Evolutionary conservation across 2,329 filamentous ascomycete genomes (phyloP), one percentile per base, ranked within the genome.

Genomic region (Volutella citrinella): DNA sequence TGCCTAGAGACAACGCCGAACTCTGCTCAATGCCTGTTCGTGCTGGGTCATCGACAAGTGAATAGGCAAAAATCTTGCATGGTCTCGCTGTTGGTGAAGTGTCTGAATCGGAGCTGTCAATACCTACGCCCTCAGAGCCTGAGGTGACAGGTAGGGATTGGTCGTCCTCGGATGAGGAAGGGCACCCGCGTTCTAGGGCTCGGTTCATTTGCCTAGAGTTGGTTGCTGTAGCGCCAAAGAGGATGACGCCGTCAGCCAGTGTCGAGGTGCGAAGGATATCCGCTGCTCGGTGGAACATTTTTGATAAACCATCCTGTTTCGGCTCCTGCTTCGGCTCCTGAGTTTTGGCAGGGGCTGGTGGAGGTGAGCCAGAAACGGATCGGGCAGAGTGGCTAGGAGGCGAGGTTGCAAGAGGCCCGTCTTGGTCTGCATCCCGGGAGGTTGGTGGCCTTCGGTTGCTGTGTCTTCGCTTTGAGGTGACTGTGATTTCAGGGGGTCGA

Each of bases 21-120:
- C 55, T 49, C n/a, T 49, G 32, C 21, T 57, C 55, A 5, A 60
- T 51, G 16, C 46, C 45, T 3, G 46, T 29, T 5, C 45, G 51
- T 3, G 51, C 45, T 4, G 34, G 25, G 9, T 54, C 48, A 10
- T 57, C 49, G 5, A 48, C 44, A 9, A 56, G 42, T 0, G 55
- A 51, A 22, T 49, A 57, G 0, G 57, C 54, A 7, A 60, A 42
- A 14, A 56, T 34, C 38, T 51, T 50, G 45, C 56, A 52, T 5
- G 55, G 56, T 14, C 53, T 47, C 3, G 49, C 36, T 0, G 43
- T 27, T 2, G 51, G 54, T 5, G 51, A 53, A 1, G 52, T 40
- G 9, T 58, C 53, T 2, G 55, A 53, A 15, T 57, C 52, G 3
- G 56, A 57, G n/a, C 53, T 57, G 14, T 55, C 54, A 7, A 49